Evolutionary conservation across 2,329 filamentous ascomycete genomes (phyloP).

Genomic region (Hymenoscyphus linearis): DNA sequence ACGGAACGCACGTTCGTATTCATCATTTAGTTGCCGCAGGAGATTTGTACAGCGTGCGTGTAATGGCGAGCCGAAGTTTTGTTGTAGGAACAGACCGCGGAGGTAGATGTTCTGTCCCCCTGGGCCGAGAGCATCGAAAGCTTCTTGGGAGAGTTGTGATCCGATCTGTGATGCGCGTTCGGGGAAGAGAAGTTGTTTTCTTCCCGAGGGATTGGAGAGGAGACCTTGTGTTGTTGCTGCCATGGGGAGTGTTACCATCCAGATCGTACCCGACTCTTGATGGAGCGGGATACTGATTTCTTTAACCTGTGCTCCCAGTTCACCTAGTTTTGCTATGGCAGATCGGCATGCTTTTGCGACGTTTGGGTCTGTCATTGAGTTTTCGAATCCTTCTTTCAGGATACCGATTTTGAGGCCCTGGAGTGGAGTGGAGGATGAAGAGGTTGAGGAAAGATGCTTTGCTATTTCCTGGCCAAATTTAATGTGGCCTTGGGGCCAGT

Average conservation of each 20-base stretch:
- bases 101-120: constrained; percentile 51
- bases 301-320: constrained; percentile 44
- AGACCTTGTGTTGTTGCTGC: constrained; percentile 38
- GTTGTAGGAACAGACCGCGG: constrained; percentile 43
- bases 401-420: constrained; percentile 38
- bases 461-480: constrained; percentile 22
- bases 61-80: constrained; percentile 39
- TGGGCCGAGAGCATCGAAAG: constrained; percentile 47
- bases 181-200: constrained; percentile 38
- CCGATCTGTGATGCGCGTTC: constrained; percentile 23
- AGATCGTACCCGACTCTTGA: constrained; percentile 43
- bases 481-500: constrained; percentile 26
- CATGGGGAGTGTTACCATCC: constrained; percentile 45
- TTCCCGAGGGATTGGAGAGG: constrained; percentile 40
- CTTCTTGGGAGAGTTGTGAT: constrained; percentile 45
- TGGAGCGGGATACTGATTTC: constrained; percentile 47
- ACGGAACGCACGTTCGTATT: constrained; percentile 39
- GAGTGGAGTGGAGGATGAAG: constrained; percentile 14
- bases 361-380: constrained; percentile 38
- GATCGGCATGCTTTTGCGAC: constrained; percentile 32
- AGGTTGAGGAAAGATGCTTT: constrained; percentile 10
- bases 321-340: constrained; percentile 37
- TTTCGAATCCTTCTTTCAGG: constrained; percentile 41
- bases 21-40: constrained; percentile 40
- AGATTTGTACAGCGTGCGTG: constrained; percentile 47